phyloP scores from a whole-genome alignment of 352 stramenopile genomes.

The Pythium sp. region DNA sequence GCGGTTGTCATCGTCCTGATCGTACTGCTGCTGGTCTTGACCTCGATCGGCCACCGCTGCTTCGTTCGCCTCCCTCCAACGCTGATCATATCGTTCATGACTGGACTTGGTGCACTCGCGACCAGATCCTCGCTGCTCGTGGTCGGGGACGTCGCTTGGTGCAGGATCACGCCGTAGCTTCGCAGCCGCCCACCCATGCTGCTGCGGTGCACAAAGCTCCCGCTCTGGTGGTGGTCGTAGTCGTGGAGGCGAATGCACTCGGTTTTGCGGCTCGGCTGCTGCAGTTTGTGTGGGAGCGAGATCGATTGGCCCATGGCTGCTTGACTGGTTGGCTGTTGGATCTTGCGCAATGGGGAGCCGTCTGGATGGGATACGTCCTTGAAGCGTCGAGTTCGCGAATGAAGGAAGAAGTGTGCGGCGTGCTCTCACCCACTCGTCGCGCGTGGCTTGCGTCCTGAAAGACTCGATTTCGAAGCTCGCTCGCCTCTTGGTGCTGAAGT shows the following conservation, averaged over 20 bases:
- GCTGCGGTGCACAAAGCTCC: slow-evolving; percentile 10
- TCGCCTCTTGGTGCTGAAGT: background rate
- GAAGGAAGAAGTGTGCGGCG: background rate
- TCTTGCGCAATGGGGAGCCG: background rate
- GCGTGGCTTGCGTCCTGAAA: background rate
- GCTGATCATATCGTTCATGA: slow-evolving; percentile 15
- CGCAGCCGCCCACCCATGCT: slow-evolving; percentile 13
- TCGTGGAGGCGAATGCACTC: background rate
- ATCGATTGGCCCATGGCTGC: slow-evolving; percentile 13
- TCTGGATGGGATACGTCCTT: background rate
- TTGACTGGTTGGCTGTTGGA: background rate
- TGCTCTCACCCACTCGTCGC: background rate
- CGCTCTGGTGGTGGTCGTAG: background rate
- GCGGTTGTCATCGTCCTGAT: slow-evolving; percentile 1
- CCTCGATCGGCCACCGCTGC: background rate
- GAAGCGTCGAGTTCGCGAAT: slow-evolving; percentile 1
- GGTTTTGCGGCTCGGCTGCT: slow-evolving; percentile 2
- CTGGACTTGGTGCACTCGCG: slow-evolving; percentile 8
- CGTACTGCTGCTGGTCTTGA: background rate
- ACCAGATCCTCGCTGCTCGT: background rate
- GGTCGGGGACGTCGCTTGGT: slow-evolving; percentile 6
- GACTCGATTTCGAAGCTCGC: background rate
- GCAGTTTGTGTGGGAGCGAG: background rate
- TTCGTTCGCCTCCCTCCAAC: background rate
- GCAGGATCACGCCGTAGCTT: slow-evolving; percentile 10